Evolutionary conservation across 768 basidiomycete genomes (phyloP).

Genomic region (Cystoderma amianthinum): DNA sequence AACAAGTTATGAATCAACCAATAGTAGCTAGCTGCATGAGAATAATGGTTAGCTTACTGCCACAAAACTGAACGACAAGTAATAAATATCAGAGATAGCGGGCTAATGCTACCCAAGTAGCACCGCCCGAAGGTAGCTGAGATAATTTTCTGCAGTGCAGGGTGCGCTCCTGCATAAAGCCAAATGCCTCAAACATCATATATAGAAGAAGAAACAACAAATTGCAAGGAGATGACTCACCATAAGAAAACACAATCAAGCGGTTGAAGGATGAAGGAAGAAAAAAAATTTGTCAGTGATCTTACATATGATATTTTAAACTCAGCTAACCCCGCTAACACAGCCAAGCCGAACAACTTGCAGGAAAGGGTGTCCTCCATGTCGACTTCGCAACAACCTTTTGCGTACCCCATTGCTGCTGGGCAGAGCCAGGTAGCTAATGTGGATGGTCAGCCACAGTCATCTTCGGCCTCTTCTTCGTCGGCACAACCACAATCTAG

Average conservation of each 20-base stretch:
- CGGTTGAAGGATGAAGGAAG: conserved; percentile 4
- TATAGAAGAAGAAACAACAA: background rate
- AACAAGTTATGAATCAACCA: too few species aligned
- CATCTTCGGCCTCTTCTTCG: conserved; percentile 17
- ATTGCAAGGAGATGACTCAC: background rate
- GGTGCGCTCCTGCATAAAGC: conserved; percentile 68
- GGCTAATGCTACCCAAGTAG: conserved; percentile 35
- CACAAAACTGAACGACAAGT: conserved; percentile 2
- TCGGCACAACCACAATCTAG: conserved; percentile 40
- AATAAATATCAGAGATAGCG: conserved; percentile 32
- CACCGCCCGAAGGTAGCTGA: conserved; percentile 84
- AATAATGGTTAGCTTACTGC: conserved; percentile 1
- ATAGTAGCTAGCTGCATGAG: too few species aligned
- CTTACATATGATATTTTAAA: conserved; percentile 12
- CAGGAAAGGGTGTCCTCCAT: conserved; percentile 10
- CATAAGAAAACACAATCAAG: conserved; percentile 8
- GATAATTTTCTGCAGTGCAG: conserved; percentile 80
- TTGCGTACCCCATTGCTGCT: conserved; percentile 22
- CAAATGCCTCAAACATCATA: conserved; percentile 94
- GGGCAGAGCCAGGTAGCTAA: conserved; percentile 15
- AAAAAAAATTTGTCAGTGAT: conserved; percentile 1
- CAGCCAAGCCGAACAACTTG: conserved; percentile 5
- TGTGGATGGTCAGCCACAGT: conserved; percentile 18
- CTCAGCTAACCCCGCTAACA: conserved; percentile 25
- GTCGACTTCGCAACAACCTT: conserved; percentile 21